Evolutionary conservation across 257 asterid genomes (phyloP).

Genomic region (Buddleja alternifolia): DNA sequence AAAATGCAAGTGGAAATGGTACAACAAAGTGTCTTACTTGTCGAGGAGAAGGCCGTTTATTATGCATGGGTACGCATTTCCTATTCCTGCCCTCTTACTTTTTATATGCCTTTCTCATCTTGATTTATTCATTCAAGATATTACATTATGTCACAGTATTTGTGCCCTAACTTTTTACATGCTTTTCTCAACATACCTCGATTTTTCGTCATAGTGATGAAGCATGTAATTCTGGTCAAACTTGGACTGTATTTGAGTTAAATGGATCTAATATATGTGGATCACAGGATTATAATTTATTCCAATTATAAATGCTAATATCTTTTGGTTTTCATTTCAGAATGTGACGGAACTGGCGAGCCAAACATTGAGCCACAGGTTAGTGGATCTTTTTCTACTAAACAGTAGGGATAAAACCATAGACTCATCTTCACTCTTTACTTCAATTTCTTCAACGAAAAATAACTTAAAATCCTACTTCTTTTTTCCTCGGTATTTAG

Average conservation of each 20-base stretch:
- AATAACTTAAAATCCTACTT: no score
- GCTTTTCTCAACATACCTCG: no score
- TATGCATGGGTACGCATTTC: conserved; percentile 79
- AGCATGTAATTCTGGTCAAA: conserved; percentile 4
- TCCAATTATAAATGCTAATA: conserved; percentile 20
- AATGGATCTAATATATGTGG: not conserved
- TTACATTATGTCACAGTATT: no score
- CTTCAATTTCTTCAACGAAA: no score
- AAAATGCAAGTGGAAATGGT: conserved; percentile 36
- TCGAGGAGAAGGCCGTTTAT: conserved; percentile 85
- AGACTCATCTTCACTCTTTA: no score
- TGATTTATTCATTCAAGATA: not conserved
- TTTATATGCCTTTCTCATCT: not conserved
- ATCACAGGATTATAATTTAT: not conserved
- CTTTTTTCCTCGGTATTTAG: no score
- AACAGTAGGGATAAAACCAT: no score
- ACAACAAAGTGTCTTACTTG: conserved; percentile 61
- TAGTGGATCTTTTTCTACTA: conserved; percentile 28
- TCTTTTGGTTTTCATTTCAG: conserved; percentile 46
- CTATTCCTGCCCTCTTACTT: conserved; percentile 3
- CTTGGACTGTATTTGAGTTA: not conserved
- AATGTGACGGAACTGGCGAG: conserved; percentile 98
- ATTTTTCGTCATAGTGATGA: not conserved
- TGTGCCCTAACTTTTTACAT: no score
- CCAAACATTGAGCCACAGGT: conserved; percentile 96